Base-by-base conservation (phyloP, 2,329 filamentous ascomycete species). In the Pseudophaeomoniella oleicola region DNA sequence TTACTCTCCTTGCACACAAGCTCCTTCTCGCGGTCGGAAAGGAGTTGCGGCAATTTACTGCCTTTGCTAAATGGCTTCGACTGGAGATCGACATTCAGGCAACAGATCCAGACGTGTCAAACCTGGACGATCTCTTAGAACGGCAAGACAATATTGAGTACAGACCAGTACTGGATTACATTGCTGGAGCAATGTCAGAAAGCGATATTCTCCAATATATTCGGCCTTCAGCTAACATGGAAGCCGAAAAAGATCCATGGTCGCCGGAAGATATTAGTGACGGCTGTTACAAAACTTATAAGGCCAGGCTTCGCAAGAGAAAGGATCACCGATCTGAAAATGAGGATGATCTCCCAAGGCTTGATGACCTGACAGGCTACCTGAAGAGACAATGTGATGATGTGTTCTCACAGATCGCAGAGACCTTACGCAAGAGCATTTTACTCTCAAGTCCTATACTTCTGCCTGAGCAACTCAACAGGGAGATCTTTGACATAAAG, bases 31-130 rank as follows among this genome's bases (percentile, higher is more conserved):
- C 77, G 37, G 71, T 79, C 17, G 78, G 81, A 50, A 75, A 81
- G 38, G 88, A 96, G 56, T 70, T 88, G 12, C 70, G 77, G 16
- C 71, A 86, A 35, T 96, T 93, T 49, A 55, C 63, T 2, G 69
- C 74, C 4, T 96, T 94, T 52, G 87, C 83, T 1, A 67, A 69
- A 37, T 96, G 88, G 88, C 63, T 96, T 35, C 75, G 78, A 19
- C 72, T 85, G 48, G 78, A 87, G 49, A 88, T 94, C 40, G 83
- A 92, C 44, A 72, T 79, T 11, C 71, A 88, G 32, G 73, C 74
- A 4, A 75, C 79, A 51, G 60, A 81, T 46, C 63, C 75, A 0
- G 65, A 67, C 12, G 68, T 66, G 2, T 62, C 69, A 33, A 64
- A 64, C 13, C 60, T 67, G 5, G 76, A 85, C 15, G 88, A 94